phyloP scores from a whole-genome alignment of 2,329 filamentous ascomycete species.

The Nemania sp. region DNA sequence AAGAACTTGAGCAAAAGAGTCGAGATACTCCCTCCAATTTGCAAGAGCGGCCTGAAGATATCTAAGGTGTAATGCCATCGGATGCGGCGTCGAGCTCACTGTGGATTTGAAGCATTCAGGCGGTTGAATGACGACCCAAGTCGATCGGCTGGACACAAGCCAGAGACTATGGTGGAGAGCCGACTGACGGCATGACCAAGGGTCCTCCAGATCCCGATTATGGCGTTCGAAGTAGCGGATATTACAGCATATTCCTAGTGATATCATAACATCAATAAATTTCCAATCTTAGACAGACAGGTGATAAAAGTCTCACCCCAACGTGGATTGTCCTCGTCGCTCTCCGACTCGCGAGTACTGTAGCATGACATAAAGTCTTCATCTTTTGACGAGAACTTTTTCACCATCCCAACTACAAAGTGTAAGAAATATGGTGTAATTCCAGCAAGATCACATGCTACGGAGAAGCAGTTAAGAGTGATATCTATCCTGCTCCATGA shows the following conservation, averaged over 20 bases:
- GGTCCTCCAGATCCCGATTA: conserved; percentile 18
- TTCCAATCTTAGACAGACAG: no score
- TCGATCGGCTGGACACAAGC: not conserved
- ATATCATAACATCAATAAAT: not conserved
- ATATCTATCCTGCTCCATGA: conserved; percentile 18
- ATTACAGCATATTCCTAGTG: conserved; percentile 21
- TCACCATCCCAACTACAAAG: conserved; percentile 12
- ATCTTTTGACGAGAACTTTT: conserved; percentile 8
- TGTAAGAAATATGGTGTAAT: conserved; percentile 15
- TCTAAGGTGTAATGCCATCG: conserved; percentile 16
- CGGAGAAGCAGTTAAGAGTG: conserved; percentile 2
- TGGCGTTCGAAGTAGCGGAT: conserved; percentile 23
- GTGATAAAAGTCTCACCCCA: no score
- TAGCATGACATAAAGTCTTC: conserved; percentile 24
- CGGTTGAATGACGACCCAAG: conserved; percentile 21
- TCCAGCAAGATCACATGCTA: not conserved
- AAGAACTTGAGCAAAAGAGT: not conserved
- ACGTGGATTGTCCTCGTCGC: no score
- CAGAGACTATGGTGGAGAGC: conserved; percentile 15
- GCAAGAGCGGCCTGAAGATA: conserved; percentile 9
- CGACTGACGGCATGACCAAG: conserved; percentile 25
- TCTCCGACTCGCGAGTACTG: not conserved
- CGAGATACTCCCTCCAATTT: conserved; percentile 24
- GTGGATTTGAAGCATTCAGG: not conserved
- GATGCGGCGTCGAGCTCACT: not conserved